Percentiles rank a stretch among this genome's conserved stretches.
Conservation (phyloP, 768 basidiomycete genomes). For the Lactifluus subvellereus region DNA sequence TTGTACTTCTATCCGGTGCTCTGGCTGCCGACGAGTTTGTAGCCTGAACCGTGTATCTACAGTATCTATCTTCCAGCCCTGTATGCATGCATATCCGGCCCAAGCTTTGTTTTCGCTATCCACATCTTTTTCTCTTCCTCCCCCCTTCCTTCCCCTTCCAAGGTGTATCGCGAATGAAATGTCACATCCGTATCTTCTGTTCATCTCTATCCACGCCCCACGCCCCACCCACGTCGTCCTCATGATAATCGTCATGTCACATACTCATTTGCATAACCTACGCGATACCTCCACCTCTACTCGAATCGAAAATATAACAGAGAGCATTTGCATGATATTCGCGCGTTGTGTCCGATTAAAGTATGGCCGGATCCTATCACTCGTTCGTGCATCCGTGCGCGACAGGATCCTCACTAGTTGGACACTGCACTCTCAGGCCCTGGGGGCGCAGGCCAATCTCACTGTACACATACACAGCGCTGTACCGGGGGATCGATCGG, state of each 20-base stretch:
- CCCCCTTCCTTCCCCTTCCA: neutral
- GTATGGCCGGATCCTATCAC: too few species aligned
- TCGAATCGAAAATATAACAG: neutral
- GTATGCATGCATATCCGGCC: neutral
- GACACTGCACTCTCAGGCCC: too few species aligned
- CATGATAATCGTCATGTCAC: neutral
- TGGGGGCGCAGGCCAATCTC: neutral
- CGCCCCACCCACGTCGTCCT: neutral
- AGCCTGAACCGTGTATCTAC: neutral
- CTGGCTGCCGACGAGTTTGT: constrained; percentile 1
- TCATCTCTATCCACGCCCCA: neutral
- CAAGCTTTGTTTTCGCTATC: neutral
- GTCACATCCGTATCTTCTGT: neutral
- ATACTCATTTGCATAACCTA: neutral
- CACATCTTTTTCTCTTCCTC: neutral
- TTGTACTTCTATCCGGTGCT: constrained; percentile 5
- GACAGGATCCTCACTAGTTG: too few species aligned
- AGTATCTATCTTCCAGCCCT: neutral
- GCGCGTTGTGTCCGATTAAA: too few species aligned
- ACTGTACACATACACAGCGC: neutral
- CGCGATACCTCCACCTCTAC: neutral
- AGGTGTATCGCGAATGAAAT: neutral
- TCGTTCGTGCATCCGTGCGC: too few species aligned
- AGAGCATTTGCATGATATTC: too few species aligned
- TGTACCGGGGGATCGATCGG: neutral